Evolutionary conservation across 768 basidiomycete species (phyloP).

Genomic region (Baorangia bicolor): DNA sequence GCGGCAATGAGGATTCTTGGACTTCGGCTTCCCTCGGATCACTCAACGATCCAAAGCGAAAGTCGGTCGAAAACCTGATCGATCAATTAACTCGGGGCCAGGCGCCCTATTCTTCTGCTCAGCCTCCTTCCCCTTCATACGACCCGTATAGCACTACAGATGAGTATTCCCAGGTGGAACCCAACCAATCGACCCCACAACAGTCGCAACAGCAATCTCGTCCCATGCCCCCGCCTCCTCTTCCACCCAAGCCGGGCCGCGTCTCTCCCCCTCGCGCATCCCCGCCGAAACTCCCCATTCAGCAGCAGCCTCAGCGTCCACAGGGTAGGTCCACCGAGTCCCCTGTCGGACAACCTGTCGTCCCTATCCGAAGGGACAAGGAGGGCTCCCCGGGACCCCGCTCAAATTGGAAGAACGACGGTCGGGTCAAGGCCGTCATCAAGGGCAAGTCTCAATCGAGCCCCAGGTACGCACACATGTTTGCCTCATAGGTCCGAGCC

Average conservation of each 20-base stretch:
- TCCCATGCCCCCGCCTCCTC: constrained; percentile 51
- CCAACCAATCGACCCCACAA: constrained; percentile 23
- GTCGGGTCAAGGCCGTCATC: constrained; percentile 36
- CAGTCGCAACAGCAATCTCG: constrained; percentile 33
- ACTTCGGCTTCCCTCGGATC: constrained; percentile 32
- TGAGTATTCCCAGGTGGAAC: constrained; percentile 47
- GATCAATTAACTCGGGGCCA: constrained; percentile 63
- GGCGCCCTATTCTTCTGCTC: constrained; percentile 35
- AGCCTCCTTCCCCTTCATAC: constrained; percentile 36
- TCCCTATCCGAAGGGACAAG: constrained; percentile 53
- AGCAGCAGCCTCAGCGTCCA: constrained; percentile 40
- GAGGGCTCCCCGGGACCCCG: constrained; percentile 70
- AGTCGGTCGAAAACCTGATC: constrained; percentile 80
- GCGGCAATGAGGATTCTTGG: constrained; percentile 63
- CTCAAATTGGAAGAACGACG: constrained; percentile 38
- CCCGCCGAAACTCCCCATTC: constrained; percentile 59
- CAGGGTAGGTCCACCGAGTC: constrained; percentile 53
- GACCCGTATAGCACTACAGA: constrained; percentile 40
- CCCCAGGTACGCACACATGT: constrained; percentile 46
- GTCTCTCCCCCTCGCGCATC: constrained; percentile 59
- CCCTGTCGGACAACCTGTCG: constrained; percentile 44
- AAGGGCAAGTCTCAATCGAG: constrained; percentile 52
- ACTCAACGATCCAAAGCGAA: constrained; percentile 59
- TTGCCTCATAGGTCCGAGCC: background rate
- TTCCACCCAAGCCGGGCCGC: constrained; percentile 57